Evolutionary conservation across 2,329 filamentous ascomycete species (phyloP).

Genomic region (Spiromastix sp.): DNA sequence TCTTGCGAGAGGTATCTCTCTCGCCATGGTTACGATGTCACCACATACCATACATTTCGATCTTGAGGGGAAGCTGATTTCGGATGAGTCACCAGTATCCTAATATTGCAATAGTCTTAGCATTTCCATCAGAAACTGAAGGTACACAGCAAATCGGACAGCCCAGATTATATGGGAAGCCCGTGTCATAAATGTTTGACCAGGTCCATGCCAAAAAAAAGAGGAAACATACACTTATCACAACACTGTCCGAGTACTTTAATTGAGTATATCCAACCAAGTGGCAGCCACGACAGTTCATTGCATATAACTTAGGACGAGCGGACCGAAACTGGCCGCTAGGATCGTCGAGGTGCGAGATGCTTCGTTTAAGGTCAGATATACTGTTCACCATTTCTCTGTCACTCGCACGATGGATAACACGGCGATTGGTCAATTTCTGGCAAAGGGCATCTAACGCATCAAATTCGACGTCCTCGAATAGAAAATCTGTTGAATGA

Average conservation of each 20-base stretch:
- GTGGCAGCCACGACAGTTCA: constrained; percentile 30
- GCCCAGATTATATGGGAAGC: no score
- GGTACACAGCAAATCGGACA: no score
- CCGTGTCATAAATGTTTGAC: no score
- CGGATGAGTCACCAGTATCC: constrained; percentile 7
- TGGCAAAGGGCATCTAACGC: constrained; percentile 27
- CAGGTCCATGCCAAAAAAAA: no score
- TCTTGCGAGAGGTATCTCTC: constrained; percentile 27
- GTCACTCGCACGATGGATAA: constrained; percentile 32
- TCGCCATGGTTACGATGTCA: constrained; percentile 24
- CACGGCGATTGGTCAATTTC: constrained; percentile 25
- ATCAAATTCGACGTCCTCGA: constrained; percentile 27
- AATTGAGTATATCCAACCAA: constrained; percentile 28
- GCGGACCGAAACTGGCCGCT: constrained; percentile 18
- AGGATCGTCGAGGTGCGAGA: constrained; percentile 27
- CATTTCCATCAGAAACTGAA: not conserved
- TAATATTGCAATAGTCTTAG: not conserved
- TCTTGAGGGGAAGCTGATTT: constrained; percentile 12
- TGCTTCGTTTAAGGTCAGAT: constrained; percentile 25
- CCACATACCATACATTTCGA: constrained; percentile 26
- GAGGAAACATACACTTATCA: constrained; percentile 8
- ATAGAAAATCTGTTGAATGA: constrained; percentile 15
- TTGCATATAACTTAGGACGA: constrained; percentile 24
- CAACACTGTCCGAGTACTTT: constrained; percentile 17
- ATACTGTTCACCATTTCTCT: constrained; percentile 27